Percentiles rank a stretch among this genome's conserved stretches.
Evolutionary conservation across 306 rosid genomes (phyloP).

Genomic region (Sicyos baderoa): DNA sequence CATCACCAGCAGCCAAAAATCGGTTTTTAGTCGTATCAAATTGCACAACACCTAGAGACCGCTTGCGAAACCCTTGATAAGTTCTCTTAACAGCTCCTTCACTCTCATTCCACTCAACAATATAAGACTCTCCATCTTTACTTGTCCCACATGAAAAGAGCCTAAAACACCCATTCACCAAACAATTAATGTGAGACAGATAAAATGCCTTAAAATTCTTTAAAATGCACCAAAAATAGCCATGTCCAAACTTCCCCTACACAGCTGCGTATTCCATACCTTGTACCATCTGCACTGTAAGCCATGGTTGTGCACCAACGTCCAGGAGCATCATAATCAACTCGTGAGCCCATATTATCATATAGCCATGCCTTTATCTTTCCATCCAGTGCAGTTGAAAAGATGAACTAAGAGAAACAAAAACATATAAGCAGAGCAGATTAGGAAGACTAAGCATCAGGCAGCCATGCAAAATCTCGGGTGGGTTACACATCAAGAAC

Average conservation of each 20-base stretch:
- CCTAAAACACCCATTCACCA: constrained; percentile 37
- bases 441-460: constrained; percentile 16
- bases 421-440: constrained; percentile 9
- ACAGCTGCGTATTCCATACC: constrained; percentile 36
- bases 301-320: constrained; percentile 97
- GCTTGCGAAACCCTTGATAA: constrained; percentile 90
- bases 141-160: constrained; percentile 96
- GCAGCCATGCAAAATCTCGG: constrained; percentile 11
- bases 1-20: constrained; percentile 95
- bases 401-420: constrained; percentile 62
- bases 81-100: constrained; percentile 90
- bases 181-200: constrained; percentile 12
- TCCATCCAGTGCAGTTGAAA: constrained; percentile 92
- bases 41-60: constrained; percentile 77
- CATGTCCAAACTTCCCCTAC: constrained; percentile 1
- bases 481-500: neutral
- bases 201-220: neutral
- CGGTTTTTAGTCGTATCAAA: constrained; percentile 86
- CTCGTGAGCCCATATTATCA: constrained; percentile 88
- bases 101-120: constrained; percentile 96
- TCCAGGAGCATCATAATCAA: constrained; percentile 96
- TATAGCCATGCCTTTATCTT: constrained; percentile 96
- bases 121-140: constrained; percentile 82
- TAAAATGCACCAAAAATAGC: neutral
- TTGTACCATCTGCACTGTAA: constrained; percentile 86